These are phyloP conservation scores for Colletotrichum liaoningense DNA, from an alignment of 2,329 filamentous ascomycete genomes.

Conservation along the genomic window DNA sequence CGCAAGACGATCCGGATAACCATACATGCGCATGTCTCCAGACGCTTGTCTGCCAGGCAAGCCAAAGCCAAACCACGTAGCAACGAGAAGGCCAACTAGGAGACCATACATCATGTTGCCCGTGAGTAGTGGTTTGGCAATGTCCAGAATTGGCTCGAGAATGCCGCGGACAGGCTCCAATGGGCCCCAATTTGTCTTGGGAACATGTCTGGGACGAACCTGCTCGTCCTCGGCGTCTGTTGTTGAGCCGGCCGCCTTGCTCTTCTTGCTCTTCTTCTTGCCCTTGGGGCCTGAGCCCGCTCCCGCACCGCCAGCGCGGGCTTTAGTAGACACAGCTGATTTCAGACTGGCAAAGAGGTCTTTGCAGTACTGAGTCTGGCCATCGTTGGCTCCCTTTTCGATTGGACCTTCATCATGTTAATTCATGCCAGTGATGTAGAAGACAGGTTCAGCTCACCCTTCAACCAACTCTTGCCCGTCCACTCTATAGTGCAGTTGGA, in stretches of 20 bases:
- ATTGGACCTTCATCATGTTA: slow-evolving; percentile 78
- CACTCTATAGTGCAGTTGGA: slow-evolving; percentile 94
- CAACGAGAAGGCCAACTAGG: slow-evolving; percentile 77
- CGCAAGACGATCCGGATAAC: slow-evolving; percentile 74
- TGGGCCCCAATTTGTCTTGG: slow-evolving; percentile 75
- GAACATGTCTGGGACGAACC: slow-evolving; percentile 53
- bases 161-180: slow-evolving; percentile 82
- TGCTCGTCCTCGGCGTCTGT: slow-evolving; percentile 53
- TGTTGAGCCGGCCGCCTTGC: slow-evolving; percentile 57
- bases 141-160: slow-evolving; percentile 76
- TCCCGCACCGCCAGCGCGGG: slow-evolving; percentile 59
- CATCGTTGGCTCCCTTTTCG: slow-evolving; percentile 93
- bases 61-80: slow-evolving; percentile 78
- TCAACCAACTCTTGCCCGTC: slow-evolving; percentile 98
- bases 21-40: slow-evolving; percentile 50
- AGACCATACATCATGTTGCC: slow-evolving; percentile 83
- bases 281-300: slow-evolving; percentile 61
- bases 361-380: slow-evolving; percentile 85
- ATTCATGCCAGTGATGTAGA: slow-evolving; percentile 21
- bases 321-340: slow-evolving; percentile 75
- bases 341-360: slow-evolving; percentile 82
- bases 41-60: slow-evolving; percentile 48
- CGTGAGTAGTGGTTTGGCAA: slow-evolving; percentile 77
- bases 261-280: slow-evolving; percentile 72
- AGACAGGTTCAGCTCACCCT: slow-evolving; percentile 68